These are phyloP conservation scores for Apophysomyces sp. DNA, from an alignment of 371 early-diverging fungal species.

Conservation along the genomic window DNA sequence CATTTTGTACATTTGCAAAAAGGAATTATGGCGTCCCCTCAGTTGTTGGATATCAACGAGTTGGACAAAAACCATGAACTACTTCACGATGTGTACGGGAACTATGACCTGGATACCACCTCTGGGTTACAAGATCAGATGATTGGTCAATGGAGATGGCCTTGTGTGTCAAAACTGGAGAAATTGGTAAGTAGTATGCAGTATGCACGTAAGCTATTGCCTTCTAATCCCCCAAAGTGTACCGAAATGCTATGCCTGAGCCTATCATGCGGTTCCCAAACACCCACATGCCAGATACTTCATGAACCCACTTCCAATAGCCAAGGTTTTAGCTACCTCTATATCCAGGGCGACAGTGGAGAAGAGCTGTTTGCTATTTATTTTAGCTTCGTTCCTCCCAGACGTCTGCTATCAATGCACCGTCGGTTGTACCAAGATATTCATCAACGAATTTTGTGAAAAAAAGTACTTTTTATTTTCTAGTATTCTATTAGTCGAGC, in stretches of 20 bases:
- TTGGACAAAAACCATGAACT: conserved; percentile 33
- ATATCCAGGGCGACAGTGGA: conserved; percentile 11
- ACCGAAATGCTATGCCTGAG: conserved; percentile 18
- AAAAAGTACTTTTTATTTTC: not conserved
- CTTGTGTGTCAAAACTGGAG: conserved; percentile 15
- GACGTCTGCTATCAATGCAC: conserved; percentile 35
- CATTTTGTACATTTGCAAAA: conserved; percentile 42
- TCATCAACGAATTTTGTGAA: conserved; percentile 26
- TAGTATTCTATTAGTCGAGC: not conserved
- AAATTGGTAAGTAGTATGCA: conserved; percentile 22
- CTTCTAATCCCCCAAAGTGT: conserved; percentile 5
- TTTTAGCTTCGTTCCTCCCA: conserved; percentile 27
- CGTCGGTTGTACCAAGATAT: conserved; percentile 35
- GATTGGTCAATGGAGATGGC: conserved; percentile 27
- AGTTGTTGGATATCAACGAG: conserved; percentile 34
- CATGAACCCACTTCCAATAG: conserved; percentile 13
- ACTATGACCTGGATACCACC: conserved; percentile 13
- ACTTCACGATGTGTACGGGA: conserved; percentile 26
- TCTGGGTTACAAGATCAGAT: not conserved
- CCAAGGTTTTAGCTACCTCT: conserved; percentile 20
- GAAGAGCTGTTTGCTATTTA: conserved; percentile 33
- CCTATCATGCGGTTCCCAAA: conserved; percentile 2
- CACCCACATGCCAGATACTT: not conserved
- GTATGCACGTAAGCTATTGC: not conserved
- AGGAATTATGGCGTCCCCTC: conserved; percentile 32